phyloP scores from a whole-genome alignment of 169 alveolate species.

The Plasmodium vinckei region DNA sequence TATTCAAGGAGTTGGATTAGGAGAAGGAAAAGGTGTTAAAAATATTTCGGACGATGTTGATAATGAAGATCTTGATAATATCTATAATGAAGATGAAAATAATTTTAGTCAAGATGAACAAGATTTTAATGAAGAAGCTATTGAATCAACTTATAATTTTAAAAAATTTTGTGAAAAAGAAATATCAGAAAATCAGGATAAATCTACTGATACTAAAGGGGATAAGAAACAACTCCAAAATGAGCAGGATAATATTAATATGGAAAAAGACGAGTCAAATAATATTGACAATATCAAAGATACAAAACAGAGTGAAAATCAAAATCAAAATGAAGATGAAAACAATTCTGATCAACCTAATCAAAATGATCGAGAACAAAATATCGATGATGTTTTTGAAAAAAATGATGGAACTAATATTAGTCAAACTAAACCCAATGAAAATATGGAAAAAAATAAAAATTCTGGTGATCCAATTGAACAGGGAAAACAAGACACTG shows the following conservation, averaged over 20 bases:
- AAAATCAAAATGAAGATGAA: constrained; percentile 63
- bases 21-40: constrained; percentile 83
- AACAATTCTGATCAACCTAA: constrained; percentile 48
- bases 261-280: constrained; percentile 53
- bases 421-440: constrained; percentile 29
- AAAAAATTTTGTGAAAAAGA: constrained; percentile 84
- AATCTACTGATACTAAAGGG: constrained; percentile 81
- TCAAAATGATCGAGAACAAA: constrained; percentile 54
- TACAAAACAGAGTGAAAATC: constrained; percentile 71
- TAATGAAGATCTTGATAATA: constrained; percentile 81
- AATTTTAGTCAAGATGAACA: constrained; percentile 80
- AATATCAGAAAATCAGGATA: constrained; percentile 66
- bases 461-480: constrained; percentile 7
- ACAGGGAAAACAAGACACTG: constrained; percentile 4
- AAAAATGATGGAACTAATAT: constrained; percentile 24
- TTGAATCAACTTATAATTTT: constrained; percentile 83
- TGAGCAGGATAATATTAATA: constrained; percentile 79
- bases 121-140: constrained; percentile 82
- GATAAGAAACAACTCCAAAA: constrained; percentile 78
- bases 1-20: constrained; percentile 83
- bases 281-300: constrained; percentile 77
- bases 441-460: neutral
- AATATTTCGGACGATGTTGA: constrained; percentile 84
- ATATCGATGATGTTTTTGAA: constrained; percentile 79
- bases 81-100: constrained; percentile 80